phyloP scores from a whole-genome alignment of 2,329 filamentous ascomycete genomes.

The Colletotrichum chlorophyti region DNA sequence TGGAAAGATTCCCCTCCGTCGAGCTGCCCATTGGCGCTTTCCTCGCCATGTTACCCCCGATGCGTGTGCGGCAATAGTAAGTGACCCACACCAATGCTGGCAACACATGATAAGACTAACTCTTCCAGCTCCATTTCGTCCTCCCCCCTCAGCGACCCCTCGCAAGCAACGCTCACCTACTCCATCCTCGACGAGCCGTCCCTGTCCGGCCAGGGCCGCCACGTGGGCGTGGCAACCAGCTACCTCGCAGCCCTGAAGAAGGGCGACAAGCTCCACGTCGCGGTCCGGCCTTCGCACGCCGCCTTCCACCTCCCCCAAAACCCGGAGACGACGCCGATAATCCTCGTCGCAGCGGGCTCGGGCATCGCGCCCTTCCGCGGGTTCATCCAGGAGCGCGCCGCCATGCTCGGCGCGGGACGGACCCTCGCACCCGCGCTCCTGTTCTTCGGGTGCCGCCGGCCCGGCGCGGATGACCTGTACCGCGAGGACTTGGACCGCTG shows the following conservation, averaged over 20 bases:
- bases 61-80: conserved; percentile 51
- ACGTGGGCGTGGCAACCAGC: conserved; percentile 66
- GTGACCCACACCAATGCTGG: neutral
- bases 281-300: conserved; percentile 49
- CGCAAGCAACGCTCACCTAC: conserved; percentile 67
- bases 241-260: conserved; percentile 60
- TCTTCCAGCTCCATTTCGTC: conserved; percentile 67
- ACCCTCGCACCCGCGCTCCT: conserved; percentile 46
- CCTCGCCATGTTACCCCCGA: conserved; percentile 68
- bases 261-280: conserved; percentile 55
- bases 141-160: conserved; percentile 64
- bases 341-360: conserved; percentile 48
- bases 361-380: conserved; percentile 41
- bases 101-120: too few relatives aligned
- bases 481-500: conserved; percentile 50
- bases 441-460: conserved; percentile 55
- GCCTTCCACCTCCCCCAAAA: conserved; percentile 50
- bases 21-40: conserved; percentile 64
- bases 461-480: conserved; percentile 53
- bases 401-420: conserved; percentile 52
- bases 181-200: conserved; percentile 61
- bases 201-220: conserved; percentile 53
- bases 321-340: conserved; percentile 46
- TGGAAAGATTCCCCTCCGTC: conserved; percentile 62
- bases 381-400: conserved; percentile 34